Base-by-base conservation (phyloP, 2,329 filamentous ascomycete genomes). In the Knufia petricola region DNA sequence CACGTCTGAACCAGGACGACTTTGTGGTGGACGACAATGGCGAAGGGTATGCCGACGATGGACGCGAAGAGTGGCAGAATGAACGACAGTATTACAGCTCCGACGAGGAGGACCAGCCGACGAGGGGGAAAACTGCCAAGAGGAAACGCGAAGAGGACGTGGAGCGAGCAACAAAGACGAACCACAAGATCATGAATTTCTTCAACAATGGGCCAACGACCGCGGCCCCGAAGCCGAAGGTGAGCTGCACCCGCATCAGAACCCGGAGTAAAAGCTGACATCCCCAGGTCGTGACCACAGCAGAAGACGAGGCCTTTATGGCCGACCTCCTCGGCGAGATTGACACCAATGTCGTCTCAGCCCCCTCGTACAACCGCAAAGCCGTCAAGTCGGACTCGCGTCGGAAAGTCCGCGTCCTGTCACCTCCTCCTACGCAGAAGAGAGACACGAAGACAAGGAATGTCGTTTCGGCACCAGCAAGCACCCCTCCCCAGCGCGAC, bases 11-110 rank as follows among this genome's bases (percentile, higher is more conserved):
- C 62, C 77, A 94, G 61, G 92, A 98, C 60, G 92, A 98, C 69
- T 98, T 98, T 61, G 90, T 98, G 46, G 89, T 98, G 52, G 92
- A 96, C 71, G 92, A 98, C 70, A 94, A 95, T 70, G 90, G 90
- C 61, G 87, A 90, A 64, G 90, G 92, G 31, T 98, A 98, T 62
- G 90, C 87, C 56, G 90, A 96, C 64, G 92, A 96, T 63, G 92
- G 92, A 52, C 83, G 92, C 48, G 89, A 95, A 68, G 92, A 96
- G 60, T 90, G 90, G 89, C 82, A 90, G 66, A 79, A 84, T 59
- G 76, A 83, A 55, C 72, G 75, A 56, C 74, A 74, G 51, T 71
- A 78, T 63, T 73, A 76, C 54, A 79, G 84, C 64, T 77, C 83
- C 53, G 85, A 82, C 30, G 87, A 92, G 52, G 87, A 94, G 36